Evolutionary conservation across 2,329 filamentous ascomycete genomes (phyloP), one percentile per base, ranked within the genome.

Genomic region (Aschersonia sp.): DNA sequence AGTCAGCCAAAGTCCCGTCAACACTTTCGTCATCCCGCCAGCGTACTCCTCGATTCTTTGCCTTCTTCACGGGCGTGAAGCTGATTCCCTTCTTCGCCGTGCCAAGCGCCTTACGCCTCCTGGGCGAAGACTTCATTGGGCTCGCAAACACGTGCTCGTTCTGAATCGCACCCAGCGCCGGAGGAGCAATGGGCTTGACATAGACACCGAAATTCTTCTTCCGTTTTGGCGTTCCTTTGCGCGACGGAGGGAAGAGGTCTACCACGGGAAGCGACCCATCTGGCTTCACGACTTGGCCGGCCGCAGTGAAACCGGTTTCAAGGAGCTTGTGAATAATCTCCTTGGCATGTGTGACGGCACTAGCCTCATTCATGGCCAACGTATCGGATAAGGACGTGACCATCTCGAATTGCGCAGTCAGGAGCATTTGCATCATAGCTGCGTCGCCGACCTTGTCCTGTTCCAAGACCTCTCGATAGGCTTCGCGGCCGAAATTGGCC

Each of bases 1-100:
- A 96, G 60, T 97, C 92, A 9, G 85, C 88, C 48, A 97, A 69
- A 1, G 83, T 81, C 30, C 88, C 89, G 46, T 90, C 80, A 58
- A 94, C 84, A 2, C 83, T 69, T 58, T 78, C 87, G 57, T 97
- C 92, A 57, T 97, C 92, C 50, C 87, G 81, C 92, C 92, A 98
- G 53, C 90, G 79, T 5, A 98, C 90, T 43, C 76, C 82, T 51
- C 89, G 78, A 64, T 87, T 87, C 48, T 81, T 77, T 8, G 77
- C 73, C 63, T 82, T 83, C 65, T 86, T 94, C 52, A 82, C 81
- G 0, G 88, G 87, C 1, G 87, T 88, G 58, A 94, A 94, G 32
- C 79, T 77, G 45, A 95, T 72, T 10, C 80, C 79, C 65, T 94
- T 95, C 51, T 73, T 72, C 30, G 63, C 56, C 51, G 61, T 63